phyloP scores from a whole-genome alignment of 225 moss, liverwort and hornwort species.

The Rhytidiadelphus loreus region DNA sequence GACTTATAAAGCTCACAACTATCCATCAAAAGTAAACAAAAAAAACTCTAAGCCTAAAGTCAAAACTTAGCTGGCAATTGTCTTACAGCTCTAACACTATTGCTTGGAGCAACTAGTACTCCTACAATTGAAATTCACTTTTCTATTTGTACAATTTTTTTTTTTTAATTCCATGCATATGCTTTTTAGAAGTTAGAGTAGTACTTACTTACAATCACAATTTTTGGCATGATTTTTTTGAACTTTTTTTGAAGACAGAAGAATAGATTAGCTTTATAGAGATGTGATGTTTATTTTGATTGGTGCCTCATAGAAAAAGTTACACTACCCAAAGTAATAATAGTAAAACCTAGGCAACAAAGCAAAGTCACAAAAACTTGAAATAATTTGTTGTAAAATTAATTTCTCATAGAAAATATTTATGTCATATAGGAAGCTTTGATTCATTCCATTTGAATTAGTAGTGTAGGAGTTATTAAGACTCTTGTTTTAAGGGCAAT shows the following conservation, averaged over 20 bases:
- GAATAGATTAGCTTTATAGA: neutral
- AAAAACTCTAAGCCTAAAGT: no score
- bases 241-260: neutral
- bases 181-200: neutral
- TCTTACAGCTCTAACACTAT: fast-evolving
- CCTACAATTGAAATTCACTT: neutral
- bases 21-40: fast-evolving
- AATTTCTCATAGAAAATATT: neutral
- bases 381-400: neutral
- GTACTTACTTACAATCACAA: neutral
- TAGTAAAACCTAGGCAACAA: neutral
- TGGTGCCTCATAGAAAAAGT: neutral
- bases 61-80: neutral
- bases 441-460: neutral
- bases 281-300: neutral
- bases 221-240: neutral
- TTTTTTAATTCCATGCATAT: neutral
- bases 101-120: fast-evolving
- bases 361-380: no score
- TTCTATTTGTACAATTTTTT: neutral
- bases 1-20: neutral
- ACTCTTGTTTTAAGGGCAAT: neutral
- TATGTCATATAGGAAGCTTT: neutral
- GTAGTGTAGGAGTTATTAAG: neutral
- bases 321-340: neutral